Percentiles rank a stretch among this genome's conserved stretches.
Conservation (phyloP, 805 yeast genomes). For the Starmerella khaoyaiensis region DNA sequence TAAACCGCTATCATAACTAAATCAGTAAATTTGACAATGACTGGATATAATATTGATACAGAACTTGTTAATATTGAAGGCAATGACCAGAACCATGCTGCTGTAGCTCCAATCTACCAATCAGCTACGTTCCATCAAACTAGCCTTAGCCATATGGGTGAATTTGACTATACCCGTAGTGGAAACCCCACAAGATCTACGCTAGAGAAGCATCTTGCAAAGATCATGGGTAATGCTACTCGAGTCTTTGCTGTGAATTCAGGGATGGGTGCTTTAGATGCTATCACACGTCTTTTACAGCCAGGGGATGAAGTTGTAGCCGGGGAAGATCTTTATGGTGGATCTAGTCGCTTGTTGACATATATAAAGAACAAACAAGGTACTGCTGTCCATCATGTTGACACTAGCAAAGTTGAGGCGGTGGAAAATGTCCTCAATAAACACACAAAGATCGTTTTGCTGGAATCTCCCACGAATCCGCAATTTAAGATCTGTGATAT, state of each 20-base stretch:
- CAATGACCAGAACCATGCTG: slow-evolving; percentile 61
- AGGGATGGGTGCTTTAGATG: slow-evolving; percentile 90
- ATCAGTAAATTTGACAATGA: too few species aligned
- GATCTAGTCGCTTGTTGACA: slow-evolving; percentile 74
- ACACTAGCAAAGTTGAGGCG: slow-evolving; percentile 58
- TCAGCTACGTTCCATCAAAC: slow-evolving; percentile 88
- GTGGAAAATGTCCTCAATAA: slow-evolving; percentile 44
- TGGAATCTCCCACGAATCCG: slow-evolving; percentile 92
- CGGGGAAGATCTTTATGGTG: slow-evolving; percentile 92
- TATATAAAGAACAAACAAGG: slow-evolving; percentile 52
- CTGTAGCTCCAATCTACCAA: slow-evolving; percentile 80
- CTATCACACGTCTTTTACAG: slow-evolving; percentile 53
- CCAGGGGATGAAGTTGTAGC: slow-evolving; percentile 90
- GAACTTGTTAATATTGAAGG: slow-evolving; percentile 52
- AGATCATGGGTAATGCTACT: slow-evolving; percentile 57
- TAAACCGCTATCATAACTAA: too few species aligned
- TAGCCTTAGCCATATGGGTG: slow-evolving; percentile 60
- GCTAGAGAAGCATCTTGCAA: slow-evolving; percentile 63
- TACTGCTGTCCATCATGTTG: slow-evolving; percentile 59
- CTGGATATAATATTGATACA: slow-evolving; percentile 43
- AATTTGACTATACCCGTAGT: slow-evolving; percentile 75
- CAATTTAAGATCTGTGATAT: slow-evolving; percentile 78
- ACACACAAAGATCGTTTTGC: slow-evolving; percentile 61
- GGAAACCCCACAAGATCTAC: slow-evolving; percentile 88
- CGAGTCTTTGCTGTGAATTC: slow-evolving; percentile 71